Conservation (phyloP, 2,329 filamentous ascomycete genomes). For the Onygena corvina region DNA sequence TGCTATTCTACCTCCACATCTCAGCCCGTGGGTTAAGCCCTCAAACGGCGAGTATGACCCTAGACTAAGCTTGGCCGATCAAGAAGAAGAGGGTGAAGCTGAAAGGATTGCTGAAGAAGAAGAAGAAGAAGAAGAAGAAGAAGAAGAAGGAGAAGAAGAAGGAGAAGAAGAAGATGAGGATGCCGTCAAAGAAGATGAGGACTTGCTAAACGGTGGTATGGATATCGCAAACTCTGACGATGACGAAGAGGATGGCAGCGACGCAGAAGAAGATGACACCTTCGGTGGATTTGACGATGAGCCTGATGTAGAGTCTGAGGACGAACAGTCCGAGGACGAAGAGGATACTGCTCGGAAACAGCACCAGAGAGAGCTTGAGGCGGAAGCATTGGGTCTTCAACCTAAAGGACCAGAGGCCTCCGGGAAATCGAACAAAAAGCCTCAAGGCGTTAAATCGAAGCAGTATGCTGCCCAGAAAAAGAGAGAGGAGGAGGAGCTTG, state of each 20-base stretch:
- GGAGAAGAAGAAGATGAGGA: constrained; percentile 33
- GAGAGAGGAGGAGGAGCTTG: constrained; percentile 71
- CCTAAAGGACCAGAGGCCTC: constrained; percentile 36
- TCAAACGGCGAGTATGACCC: constrained; percentile 86
- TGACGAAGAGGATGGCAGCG: constrained; percentile 36
- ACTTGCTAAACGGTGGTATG: constrained; percentile 39
- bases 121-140: constrained; percentile 33
- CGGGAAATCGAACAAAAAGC: constrained; percentile 48
- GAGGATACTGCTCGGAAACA: constrained; percentile 51
- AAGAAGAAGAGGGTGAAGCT: constrained; percentile 77
- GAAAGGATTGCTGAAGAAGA: constrained; percentile 54
- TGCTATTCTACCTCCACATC: constrained; percentile 76
- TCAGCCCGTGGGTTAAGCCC: constrained; percentile 89
- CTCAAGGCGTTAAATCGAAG: constrained; percentile 55
- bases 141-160: constrained; percentile 30
- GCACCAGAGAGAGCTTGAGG: constrained; percentile 83
- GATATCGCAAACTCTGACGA: constrained; percentile 38
- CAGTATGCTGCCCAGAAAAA: constrained; percentile 56
- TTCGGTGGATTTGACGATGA: constrained; percentile 41
- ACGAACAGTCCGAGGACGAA: constrained; percentile 45
- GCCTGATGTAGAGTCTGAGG: constrained; percentile 35
- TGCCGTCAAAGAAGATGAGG: constrained; percentile 36
- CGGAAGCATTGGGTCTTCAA: constrained; percentile 65
- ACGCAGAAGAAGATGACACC: constrained; percentile 36
- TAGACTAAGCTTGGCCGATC: constrained; percentile 69